Percentiles rank a stretch among this genome's conserved stretches.
Conservation (phyloP, 345 rosid species). For the Arabidopsis arenosa region DNA sequence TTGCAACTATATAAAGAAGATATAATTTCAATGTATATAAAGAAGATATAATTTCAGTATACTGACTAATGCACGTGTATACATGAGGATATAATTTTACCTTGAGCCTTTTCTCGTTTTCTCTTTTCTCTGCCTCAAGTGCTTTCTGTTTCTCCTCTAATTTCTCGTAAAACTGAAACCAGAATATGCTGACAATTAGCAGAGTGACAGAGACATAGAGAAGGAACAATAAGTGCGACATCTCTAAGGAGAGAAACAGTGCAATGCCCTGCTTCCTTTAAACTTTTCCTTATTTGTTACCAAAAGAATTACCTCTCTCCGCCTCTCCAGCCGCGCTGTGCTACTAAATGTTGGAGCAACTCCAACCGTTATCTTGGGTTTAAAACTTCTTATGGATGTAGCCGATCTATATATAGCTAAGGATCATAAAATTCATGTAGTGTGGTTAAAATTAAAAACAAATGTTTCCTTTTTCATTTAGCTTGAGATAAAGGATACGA, state of each 20-base stretch:
- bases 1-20: slow-evolving; percentile 1
- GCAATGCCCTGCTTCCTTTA: background rate
- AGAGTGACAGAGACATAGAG: slow-evolving; percentile 10
- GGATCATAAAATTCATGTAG: slow-evolving; percentile 44
- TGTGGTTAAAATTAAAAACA: slow-evolving; percentile 14
- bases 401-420: slow-evolving; percentile 72
- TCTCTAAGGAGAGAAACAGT: slow-evolving; percentile 17
- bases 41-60: too few species aligned
- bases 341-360: slow-evolving; percentile 85
- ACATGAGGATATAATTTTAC: slow-evolving; percentile 43
- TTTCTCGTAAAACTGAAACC: slow-evolving; percentile 73
- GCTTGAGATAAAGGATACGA: slow-evolving; percentile 75
- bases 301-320: slow-evolving; percentile 73
- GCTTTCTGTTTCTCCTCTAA: slow-evolving; percentile 89
- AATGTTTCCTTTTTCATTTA: background rate
- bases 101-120: slow-evolving; percentile 80
- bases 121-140: slow-evolving; percentile 74
- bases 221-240: slow-evolving; percentile 8
- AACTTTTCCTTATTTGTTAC: background rate
- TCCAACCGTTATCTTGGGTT: slow-evolving; percentile 75
- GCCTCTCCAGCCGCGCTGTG: slow-evolving; percentile 71
- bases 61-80: slow-evolving; percentile 2
- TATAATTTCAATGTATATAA: too few species aligned
- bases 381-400: slow-evolving; percentile 65
- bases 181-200: slow-evolving; percentile 32